Conservation (phyloP, 306 rosid genomes). For the Castanopsis chinensis region DNA sequence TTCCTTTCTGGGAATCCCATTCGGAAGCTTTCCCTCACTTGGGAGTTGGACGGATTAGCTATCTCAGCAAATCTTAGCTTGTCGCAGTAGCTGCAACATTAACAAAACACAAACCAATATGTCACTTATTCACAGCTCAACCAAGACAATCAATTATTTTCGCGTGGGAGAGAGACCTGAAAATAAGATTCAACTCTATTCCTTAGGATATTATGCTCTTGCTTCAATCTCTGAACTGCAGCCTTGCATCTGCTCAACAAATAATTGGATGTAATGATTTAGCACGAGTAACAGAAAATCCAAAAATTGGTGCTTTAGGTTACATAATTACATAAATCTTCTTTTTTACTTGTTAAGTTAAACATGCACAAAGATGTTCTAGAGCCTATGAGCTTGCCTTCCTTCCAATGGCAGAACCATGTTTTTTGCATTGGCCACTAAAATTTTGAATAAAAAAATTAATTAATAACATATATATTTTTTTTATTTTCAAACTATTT, state of each 20-base stretch:
- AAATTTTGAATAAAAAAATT: too few relatives aligned
- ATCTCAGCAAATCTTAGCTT: neutral
- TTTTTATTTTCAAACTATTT: too few relatives aligned
- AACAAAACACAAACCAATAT: neutral
- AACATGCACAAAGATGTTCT: too few relatives aligned
- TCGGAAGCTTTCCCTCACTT: too few relatives aligned
- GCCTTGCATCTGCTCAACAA: constrained; percentile 3
- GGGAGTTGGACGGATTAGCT: neutral
- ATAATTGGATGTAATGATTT: neutral
- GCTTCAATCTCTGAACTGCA: constrained; percentile 16
- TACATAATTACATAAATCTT: too few relatives aligned
- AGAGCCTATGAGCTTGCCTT: too few relatives aligned
- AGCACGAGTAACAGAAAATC: neutral
- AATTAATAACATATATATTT: too few relatives aligned
- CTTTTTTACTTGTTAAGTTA: too few relatives aligned
- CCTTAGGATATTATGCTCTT: constrained; percentile 23
- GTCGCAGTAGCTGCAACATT: constrained; percentile 16
- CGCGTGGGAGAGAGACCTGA: constrained; percentile 21
- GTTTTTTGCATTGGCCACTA: too few relatives aligned
- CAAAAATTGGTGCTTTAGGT: too few relatives aligned
- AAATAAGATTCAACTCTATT: constrained; percentile 32
- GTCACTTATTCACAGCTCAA: neutral
- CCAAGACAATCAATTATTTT: neutral
- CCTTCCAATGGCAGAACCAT: too few relatives aligned
- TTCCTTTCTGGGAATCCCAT: too few relatives aligned